Conservation (phyloP, 805 yeast genomes). For the Barnettozyma siamensis region DNA sequence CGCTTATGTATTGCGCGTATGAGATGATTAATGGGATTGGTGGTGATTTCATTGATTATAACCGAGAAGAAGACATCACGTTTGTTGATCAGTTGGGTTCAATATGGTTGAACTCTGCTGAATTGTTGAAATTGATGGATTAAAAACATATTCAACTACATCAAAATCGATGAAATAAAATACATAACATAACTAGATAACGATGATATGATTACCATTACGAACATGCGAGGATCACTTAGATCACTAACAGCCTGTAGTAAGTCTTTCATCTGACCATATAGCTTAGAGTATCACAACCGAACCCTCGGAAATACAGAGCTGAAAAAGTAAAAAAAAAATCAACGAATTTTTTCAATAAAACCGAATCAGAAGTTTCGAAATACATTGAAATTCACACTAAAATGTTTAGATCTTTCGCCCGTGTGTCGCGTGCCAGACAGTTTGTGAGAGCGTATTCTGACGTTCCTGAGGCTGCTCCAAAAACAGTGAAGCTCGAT, state of each 20-base stretch:
- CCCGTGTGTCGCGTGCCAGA: neutral
- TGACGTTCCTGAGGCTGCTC: neutral
- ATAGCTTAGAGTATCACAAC: too few relatives aligned
- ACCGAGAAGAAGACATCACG: neutral
- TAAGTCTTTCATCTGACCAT: too few relatives aligned
- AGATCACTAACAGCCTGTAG: too few relatives aligned
- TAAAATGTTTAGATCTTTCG: constrained; percentile 6
- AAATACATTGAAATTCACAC: too few relatives aligned
- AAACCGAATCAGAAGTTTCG: too few relatives aligned
- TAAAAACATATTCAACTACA: neutral
- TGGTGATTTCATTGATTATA: constrained; percentile 10
- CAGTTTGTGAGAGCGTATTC: constrained; percentile 7
- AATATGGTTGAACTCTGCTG: constrained; percentile 9
- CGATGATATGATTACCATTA: too few relatives aligned
- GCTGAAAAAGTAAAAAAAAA: too few relatives aligned
- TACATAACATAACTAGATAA: too few relatives aligned
- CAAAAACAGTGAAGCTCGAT: constrained; percentile 1
- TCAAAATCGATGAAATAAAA: neutral
- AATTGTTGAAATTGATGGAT: neutral
- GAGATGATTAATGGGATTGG: constrained; percentile 27
- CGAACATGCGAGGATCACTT: too few relatives aligned
- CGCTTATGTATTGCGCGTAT: constrained; percentile 55
- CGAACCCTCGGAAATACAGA: too few relatives aligned
- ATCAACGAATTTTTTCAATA: too few relatives aligned
- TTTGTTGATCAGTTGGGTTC: constrained; percentile 10